These are phyloP conservation scores for Phytophthora pinifolia DNA, from an alignment of 352 stramenopile genomes.

Conservation along the genomic window DNA sequence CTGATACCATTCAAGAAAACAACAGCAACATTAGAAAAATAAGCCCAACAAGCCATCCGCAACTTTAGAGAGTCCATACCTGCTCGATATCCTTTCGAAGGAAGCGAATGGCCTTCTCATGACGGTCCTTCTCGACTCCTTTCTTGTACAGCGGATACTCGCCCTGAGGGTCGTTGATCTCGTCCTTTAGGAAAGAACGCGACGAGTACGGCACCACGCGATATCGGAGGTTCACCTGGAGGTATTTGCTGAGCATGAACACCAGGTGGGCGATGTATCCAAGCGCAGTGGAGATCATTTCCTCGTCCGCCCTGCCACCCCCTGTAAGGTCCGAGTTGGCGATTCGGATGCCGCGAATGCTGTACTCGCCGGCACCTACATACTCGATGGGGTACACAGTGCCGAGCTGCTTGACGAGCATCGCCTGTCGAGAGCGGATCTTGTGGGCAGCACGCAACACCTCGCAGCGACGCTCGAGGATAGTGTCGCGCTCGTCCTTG, in stretches of 20 bases:
- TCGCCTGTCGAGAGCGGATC: slow-evolving; percentile 78
- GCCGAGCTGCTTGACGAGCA: slow-evolving; percentile 74
- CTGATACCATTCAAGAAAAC: slow-evolving; percentile 29
- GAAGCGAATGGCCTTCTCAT: slow-evolving; percentile 78
- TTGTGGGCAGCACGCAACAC: slow-evolving; percentile 79
- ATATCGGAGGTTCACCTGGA: slow-evolving; percentile 86
- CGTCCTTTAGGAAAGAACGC: slow-evolving; percentile 80
- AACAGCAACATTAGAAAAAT: slow-evolving; percentile 12
- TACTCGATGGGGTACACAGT: slow-evolving; percentile 87
- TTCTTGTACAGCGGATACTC: slow-evolving; percentile 87
- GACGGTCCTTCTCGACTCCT: slow-evolving; percentile 71
- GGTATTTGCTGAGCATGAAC: slow-evolving; percentile 90
- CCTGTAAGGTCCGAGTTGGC: slow-evolving; percentile 68
- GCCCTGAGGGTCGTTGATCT: slow-evolving; percentile 79
- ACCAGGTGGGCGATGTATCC: slow-evolving; percentile 87
- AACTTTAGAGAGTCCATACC: slow-evolving; percentile 32
- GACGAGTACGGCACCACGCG: slow-evolving; percentile 79
- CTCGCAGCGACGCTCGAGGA: slow-evolving; percentile 73
- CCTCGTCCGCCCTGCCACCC: slow-evolving; percentile 63
- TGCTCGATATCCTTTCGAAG: slow-evolving; percentile 83
- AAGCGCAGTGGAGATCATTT: slow-evolving; percentile 81
- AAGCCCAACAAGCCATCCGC: neutral
- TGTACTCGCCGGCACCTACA: slow-evolving; percentile 76
- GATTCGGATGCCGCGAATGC: slow-evolving; percentile 78
- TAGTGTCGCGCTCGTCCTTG: slow-evolving; percentile 80